Evolutionary conservation across 73 alveolate genomes (phyloP).

Genomic region (Uronychia binucleata): DNA sequence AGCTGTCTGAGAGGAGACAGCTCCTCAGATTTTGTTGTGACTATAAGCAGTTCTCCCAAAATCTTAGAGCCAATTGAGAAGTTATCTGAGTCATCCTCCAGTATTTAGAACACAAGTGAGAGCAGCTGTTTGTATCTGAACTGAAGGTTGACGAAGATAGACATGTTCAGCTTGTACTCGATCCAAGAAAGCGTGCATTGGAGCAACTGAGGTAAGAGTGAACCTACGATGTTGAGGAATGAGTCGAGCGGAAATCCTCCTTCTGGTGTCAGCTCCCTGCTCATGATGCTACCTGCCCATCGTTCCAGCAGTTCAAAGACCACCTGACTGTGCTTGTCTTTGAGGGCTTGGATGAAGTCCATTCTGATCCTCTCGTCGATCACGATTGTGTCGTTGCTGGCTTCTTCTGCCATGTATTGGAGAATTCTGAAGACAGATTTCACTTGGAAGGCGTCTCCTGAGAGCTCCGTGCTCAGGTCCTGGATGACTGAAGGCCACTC

Average conservation of each 20-base stretch:
- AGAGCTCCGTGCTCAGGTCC: background rate
- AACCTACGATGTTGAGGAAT: background rate
- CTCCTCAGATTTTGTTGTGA: background rate
- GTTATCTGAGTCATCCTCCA: background rate
- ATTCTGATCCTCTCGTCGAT: background rate
- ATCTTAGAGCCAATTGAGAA: background rate
- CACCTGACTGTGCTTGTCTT: background rate
- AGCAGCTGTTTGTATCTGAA: background rate
- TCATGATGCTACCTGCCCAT: background rate
- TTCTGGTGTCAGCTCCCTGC: background rate
- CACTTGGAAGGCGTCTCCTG: background rate
- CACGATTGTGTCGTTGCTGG: background rate
- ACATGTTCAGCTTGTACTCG: background rate
- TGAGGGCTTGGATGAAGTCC: background rate
- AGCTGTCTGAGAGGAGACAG: background rate
- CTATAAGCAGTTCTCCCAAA: background rate
- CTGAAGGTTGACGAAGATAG: background rate
- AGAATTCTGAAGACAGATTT: background rate
- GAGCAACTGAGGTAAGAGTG: background rate
- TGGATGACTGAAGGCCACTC: background rate
- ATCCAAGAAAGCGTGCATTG: background rate
- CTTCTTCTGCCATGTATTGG: background rate
- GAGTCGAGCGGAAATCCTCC: background rate
- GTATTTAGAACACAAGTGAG: background rate
- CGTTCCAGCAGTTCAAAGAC: background rate